Conservation (phyloP, 1,284 basidiomycete species). For the Singerocomus inundabilis region DNA sequence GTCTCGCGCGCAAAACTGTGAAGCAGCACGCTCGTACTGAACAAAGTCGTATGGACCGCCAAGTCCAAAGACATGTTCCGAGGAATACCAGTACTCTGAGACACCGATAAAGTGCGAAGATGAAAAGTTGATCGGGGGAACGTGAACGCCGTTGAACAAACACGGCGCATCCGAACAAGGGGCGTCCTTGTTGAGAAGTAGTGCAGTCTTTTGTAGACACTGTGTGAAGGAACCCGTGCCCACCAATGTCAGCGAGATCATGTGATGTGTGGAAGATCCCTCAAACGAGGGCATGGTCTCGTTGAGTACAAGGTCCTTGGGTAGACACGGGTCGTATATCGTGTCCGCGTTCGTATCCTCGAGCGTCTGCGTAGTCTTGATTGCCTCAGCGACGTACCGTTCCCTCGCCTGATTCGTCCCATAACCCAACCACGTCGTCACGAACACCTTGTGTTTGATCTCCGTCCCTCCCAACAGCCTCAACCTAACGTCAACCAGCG, state of each 20-base stretch:
- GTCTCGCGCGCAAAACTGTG: conserved; percentile 77
- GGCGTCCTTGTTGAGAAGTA: conserved; percentile 83
- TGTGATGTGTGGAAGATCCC: conserved; percentile 42
- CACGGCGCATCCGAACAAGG: conserved; percentile 87
- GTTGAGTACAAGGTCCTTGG: conserved; percentile 63
- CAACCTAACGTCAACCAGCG: conserved; percentile 80
- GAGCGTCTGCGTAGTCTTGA: conserved; percentile 41
- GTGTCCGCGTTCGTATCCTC: conserved; percentile 36
- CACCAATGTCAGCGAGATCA: conserved; percentile 59
- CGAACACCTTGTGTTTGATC: conserved; percentile 91
- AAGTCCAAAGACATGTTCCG: conserved; percentile 92
- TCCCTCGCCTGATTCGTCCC: conserved; percentile 96
- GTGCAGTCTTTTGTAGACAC: conserved; percentile 74
- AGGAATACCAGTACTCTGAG: conserved; percentile 99
- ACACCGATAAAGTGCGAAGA: conserved; percentile 95
- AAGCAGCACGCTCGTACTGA: conserved; percentile 92
- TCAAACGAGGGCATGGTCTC: conserved; percentile 50
- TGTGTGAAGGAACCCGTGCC: conserved; percentile 91
- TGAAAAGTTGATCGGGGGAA: conserved; percentile 88
- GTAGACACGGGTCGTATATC: conserved; percentile 89
- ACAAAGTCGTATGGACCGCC: conserved; percentile 96
- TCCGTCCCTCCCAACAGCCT: conserved; percentile 83
- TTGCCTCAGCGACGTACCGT: conserved; percentile 76
- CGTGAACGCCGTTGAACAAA: conserved; percentile 96
- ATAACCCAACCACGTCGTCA: conserved; percentile 98